Evolutionary conservation across 73 alveolate species (phyloP), one percentile per base, ranked within the genome.

Genomic region (Uronychia binucleata): DNA sequence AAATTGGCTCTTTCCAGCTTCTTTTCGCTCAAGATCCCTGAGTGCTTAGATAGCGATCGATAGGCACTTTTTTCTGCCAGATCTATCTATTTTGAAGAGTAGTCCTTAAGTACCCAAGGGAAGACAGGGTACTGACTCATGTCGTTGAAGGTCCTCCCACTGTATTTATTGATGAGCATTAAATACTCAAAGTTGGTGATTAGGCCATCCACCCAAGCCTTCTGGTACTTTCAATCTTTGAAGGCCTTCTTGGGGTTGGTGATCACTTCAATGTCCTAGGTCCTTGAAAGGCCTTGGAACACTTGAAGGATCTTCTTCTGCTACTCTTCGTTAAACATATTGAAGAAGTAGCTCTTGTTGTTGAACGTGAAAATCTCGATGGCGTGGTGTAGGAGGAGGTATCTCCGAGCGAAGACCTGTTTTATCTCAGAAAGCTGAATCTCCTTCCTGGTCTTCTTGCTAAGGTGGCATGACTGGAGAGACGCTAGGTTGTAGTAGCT

Each of bases 101-200:
- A 96, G 80, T 96, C 96, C 28, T 86, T 79, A 28, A 98, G 76
- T 25, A 98, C 87, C 99, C 99, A 98, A 0, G 99, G 99, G 88
- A 96, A 96, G 19, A 97, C 95, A 8, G 99, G 99, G 82, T 98
- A 98, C 78, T 98, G 97, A 59, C 96, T 90, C 33, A 98, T 82
- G 85, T 98, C 99, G 77, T 96, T 96, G 86, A 94, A 94, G 30
- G 97, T 83, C 77, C 99, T 88, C 59, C 96, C 96, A 34, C 97
- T 95, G 82, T 96, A 90, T 30, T 94, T 85, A 86, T 98, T 98
- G 58, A 94, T 77, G 33, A 91, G 80, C 96, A 94, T 91, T 31
- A 98, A 57, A 88, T 95, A 91, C 80, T 93, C 96, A 80, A 93
- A 89, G 80, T 95, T 98, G 13, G 99, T 82, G 11, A 98, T 86